These are phyloP conservation scores for Lactifluus piperatus DNA, from an alignment of 768 basidiomycete species.

Conservation along the genomic window DNA sequence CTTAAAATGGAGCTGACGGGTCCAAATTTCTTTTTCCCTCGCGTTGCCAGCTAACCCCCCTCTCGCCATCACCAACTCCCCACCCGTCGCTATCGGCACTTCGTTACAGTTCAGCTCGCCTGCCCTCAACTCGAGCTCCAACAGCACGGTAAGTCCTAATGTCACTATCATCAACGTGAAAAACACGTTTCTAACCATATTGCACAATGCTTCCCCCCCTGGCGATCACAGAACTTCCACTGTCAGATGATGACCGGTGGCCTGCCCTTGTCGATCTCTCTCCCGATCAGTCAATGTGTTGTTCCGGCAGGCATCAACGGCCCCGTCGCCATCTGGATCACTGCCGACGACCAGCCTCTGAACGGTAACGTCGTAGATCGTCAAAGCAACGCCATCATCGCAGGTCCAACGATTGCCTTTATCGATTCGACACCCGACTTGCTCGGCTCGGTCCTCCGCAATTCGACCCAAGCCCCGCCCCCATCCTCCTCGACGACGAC, in stretches of 20 bases:
- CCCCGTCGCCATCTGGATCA: constrained; percentile 66
- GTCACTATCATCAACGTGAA: too few species aligned
- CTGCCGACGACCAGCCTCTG: constrained; percentile 52
- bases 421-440: constrained; percentile 50
- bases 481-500: constrained; percentile 3
- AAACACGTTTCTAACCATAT: background rate
- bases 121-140: constrained; percentile 44
- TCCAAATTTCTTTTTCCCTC: too few species aligned
- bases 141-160: constrained; percentile 32
- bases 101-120: constrained; percentile 49
- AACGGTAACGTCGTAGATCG: constrained; percentile 53
- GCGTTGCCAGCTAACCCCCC: constrained; percentile 43
- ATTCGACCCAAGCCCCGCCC: constrained; percentile 4
- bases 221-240: constrained; percentile 37
- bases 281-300: constrained; percentile 51
- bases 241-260: constrained; percentile 77
- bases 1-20: background rate
- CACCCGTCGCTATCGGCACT: constrained; percentile 48
- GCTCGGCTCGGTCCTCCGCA: constrained; percentile 39
- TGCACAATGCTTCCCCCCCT: too few species aligned
- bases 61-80: constrained; percentile 56
- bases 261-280: constrained; percentile 40
- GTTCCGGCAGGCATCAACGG: constrained; percentile 65
- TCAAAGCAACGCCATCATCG: constrained; percentile 45
- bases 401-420: constrained; percentile 64